Percentiles rank a stretch among this genome's conserved stretches.
phyloP scores from a whole-genome alignment of 495 filamentous ascomycete genomes.

The Neurospora sp. region DNA sequence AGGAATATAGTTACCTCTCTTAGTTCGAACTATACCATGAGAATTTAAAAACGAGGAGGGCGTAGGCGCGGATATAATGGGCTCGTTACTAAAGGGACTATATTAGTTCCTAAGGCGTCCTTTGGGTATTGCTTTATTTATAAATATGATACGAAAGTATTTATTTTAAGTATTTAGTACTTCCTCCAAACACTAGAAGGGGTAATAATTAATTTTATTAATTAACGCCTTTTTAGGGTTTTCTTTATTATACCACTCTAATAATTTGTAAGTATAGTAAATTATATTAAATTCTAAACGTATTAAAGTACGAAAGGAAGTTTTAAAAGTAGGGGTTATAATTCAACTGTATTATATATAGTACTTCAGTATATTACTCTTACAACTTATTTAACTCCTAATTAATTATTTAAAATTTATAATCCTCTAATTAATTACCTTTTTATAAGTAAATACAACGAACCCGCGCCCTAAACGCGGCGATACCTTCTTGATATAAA shows the following conservation, averaged over 20 bases:
- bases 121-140: not conserved
- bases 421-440: no score
- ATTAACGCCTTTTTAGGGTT: not conserved
- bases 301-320: not conserved
- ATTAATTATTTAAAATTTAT: not conserved
- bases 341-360: no score
- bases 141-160: not conserved
- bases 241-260: not conserved
- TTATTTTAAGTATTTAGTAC: not conserved
- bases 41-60: no score
- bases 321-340: no score
- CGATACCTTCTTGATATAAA: not conserved
- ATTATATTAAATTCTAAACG: not conserved
- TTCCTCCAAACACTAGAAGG: not conserved
- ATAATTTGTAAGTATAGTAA: not conserved
- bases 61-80: no score
- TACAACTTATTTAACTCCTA: not conserved
- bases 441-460: no score
- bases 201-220: not conserved
- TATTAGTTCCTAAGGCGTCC: not conserved
- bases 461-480: no score
- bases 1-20: not conserved
- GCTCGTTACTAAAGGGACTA: not conserved
- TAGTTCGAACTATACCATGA: no score
- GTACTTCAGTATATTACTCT: no score